Percentiles rank a stretch among this genome's conserved stretches.
phyloP scores from a whole-genome alignment of 75 land plant species.

The Larix kaempferi region DNA sequence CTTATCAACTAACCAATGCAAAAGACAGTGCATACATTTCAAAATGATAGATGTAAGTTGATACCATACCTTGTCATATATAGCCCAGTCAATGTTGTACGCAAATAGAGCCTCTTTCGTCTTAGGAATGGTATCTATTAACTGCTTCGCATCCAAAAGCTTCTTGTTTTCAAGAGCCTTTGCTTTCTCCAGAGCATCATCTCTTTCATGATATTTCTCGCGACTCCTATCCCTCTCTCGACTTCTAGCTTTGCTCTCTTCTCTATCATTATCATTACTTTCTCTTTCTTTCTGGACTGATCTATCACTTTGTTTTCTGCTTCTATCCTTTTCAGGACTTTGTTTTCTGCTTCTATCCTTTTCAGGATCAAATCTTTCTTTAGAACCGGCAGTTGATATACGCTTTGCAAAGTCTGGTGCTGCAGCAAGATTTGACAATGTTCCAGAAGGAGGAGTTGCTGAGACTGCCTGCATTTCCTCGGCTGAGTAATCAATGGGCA shows the following conservation, averaged over 20 bases:
- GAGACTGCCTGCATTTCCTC: slow-evolving; percentile 92
- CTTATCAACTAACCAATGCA: background rate
- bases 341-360: slow-evolving; percentile 43
- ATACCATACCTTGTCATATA: slow-evolving; percentile 84
- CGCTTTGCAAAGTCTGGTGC: slow-evolving; percentile 93
- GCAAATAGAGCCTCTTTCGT: slow-evolving; percentile 94
- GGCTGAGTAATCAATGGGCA: slow-evolving; percentile 94
- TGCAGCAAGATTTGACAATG: slow-evolving; percentile 63
- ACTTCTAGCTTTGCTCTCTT: slow-evolving; percentile 45
- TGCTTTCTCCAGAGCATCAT: slow-evolving; percentile 36
- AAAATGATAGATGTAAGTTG: background rate
- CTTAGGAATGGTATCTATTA: slow-evolving; percentile 97
- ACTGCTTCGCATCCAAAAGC: slow-evolving; percentile 92
- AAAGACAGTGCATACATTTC: background rate
- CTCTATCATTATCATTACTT: slow-evolving; percentile 42
- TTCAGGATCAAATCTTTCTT: slow-evolving; percentile 50
- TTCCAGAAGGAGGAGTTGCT: slow-evolving; percentile 22
- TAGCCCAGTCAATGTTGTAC: slow-evolving; percentile 83
- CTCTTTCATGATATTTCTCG: slow-evolving; percentile 22
- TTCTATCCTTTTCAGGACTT: slow-evolving; percentile 23
- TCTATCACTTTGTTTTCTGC: slow-evolving; percentile 33
- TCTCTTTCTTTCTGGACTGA: slow-evolving; percentile 38
- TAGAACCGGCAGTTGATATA: slow-evolving; percentile 36
- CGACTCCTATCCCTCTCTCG: slow-evolving; percentile 47
- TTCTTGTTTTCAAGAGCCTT: slow-evolving; percentile 64